These are phyloP conservation scores for Euphorbia corollata DNA, from an alignment of 441 rosid species.

Conservation along the genomic window DNA sequence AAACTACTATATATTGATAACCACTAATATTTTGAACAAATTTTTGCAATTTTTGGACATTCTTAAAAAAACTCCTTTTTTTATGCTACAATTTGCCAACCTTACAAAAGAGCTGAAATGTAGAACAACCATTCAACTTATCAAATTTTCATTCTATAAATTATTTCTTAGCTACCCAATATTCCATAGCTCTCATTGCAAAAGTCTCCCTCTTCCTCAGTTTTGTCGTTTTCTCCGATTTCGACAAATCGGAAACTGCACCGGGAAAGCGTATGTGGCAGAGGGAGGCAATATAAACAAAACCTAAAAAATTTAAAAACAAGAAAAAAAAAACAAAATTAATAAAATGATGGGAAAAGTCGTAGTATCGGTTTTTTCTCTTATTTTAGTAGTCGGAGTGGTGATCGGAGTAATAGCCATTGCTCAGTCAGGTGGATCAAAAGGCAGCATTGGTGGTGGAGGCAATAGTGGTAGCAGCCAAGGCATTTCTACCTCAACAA, in stretches of 20 bases:
- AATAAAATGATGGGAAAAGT: slow-evolving; percentile 32
- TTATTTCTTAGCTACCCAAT: neutral
- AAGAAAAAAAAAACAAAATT: neutral
- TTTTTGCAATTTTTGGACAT: neutral
- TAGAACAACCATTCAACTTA: neutral
- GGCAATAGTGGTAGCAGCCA: neutral
- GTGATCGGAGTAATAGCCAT: slow-evolving; percentile 46
- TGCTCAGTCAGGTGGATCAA: slow-evolving; percentile 16
- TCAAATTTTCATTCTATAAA: slow-evolving; percentile 2
- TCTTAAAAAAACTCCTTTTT: neutral
- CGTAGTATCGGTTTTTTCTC: slow-evolving; percentile 42
- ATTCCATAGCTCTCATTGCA: neutral
- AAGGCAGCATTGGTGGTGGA: neutral
- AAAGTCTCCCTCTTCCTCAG: neutral
- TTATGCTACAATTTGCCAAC: neutral
- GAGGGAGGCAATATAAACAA: slow-evolving; percentile 12
- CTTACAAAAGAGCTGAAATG: neutral
- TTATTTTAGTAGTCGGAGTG: slow-evolving; percentile 52
- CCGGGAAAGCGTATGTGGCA: neutral
- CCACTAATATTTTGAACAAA: neutral
- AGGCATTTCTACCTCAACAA: slow-evolving; percentile 30
- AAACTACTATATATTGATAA: no score
- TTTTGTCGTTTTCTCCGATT: neutral
- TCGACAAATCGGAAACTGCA: neutral
- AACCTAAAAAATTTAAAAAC: neutral